Evolutionary conservation across 208 protist species (phyloP).

Genomic region (Trypanosoma vivax): DNA sequence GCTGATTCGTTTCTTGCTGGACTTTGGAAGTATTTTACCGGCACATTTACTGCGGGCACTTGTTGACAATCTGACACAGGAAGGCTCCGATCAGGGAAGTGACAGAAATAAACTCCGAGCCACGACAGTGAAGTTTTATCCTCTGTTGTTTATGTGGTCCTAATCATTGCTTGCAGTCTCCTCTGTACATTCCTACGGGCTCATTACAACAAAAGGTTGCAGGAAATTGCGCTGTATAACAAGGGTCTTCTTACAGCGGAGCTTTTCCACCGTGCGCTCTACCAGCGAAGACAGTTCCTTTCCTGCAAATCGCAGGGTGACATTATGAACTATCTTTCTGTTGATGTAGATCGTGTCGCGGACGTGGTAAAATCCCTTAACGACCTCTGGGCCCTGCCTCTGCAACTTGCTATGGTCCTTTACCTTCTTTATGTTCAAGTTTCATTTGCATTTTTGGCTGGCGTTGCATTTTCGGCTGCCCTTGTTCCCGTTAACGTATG

Average conservation of each 20-base stretch:
- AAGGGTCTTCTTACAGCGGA: conserved; percentile 13
- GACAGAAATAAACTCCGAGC: too few relatives aligned
- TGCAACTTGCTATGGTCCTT: conserved; percentile 18
- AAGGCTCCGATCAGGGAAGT: not conserved
- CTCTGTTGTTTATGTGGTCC: conserved; percentile 4
- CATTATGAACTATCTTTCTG: conserved; percentile 23
- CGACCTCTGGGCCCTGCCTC: conserved; percentile 27
- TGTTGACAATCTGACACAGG: conserved; percentile 15
- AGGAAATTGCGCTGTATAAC: conserved; percentile 18
- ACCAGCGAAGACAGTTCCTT: conserved; percentile 11
- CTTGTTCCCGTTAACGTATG: conserved; percentile 22
- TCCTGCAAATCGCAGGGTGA: conserved; percentile 15
- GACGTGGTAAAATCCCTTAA: conserved; percentile 15
- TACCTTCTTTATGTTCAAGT: conserved; percentile 27
- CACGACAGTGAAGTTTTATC: not conserved
- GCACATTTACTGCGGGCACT: conserved; percentile 17
- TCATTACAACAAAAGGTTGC: conserved; percentile 23
- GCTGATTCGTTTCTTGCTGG: conserved; percentile 12
- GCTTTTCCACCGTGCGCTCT: conserved; percentile 12
- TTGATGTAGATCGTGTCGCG: conserved; percentile 22
- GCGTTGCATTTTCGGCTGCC: conserved; percentile 16
- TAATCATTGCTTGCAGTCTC: conserved; percentile 12
- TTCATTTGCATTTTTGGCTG: conserved; percentile 27
- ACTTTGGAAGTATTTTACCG: conserved; percentile 13
- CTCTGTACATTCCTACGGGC: conserved; percentile 17